Evolutionary conservation across 495 filamentous ascomycete species (phyloP).

Genomic region (Talaromyces nanjingensis): DNA sequence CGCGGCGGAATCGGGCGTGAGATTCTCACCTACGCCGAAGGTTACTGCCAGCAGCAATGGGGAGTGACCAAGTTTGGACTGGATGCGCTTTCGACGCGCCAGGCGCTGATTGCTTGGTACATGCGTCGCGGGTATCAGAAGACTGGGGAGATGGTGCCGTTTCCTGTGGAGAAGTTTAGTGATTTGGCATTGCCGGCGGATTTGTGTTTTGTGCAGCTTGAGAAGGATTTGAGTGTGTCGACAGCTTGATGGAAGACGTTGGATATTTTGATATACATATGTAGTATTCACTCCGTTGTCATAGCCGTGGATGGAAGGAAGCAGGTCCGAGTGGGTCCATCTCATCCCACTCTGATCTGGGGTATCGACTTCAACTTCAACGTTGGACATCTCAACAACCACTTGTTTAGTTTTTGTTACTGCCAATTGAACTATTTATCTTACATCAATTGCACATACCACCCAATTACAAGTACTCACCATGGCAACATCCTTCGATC

Average conservation of each 20-base stretch:
- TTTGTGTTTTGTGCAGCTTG: conserved; percentile 31
- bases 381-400: not conserved
- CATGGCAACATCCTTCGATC: not conserved
- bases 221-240: conserved; percentile 12
- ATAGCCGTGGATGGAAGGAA: not conserved
- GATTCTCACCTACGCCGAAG: conserved; percentile 33
- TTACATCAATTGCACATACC: not conserved
- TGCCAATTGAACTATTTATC: not conserved
- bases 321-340: not conserved
- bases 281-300: not conserved
- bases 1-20: conserved; percentile 31
- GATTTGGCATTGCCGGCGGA: conserved; percentile 26
- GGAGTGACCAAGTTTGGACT: conserved; percentile 23
- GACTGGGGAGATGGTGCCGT: conserved; percentile 32
- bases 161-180: conserved; percentile 26
- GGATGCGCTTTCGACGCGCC: conserved; percentile 31
- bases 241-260: not conserved
- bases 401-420: not conserved
- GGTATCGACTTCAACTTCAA: not conserved
- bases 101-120: conserved; percentile 38
- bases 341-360: not conserved
- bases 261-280: not conserved
- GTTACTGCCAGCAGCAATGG: conserved; percentile 25
- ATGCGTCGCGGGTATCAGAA: conserved; percentile 29
- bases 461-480: not conserved